These are phyloP conservation scores for Tylopilus sp. DNA, from an alignment of 1,284 basidiomycete species.

Conservation along the genomic window DNA sequence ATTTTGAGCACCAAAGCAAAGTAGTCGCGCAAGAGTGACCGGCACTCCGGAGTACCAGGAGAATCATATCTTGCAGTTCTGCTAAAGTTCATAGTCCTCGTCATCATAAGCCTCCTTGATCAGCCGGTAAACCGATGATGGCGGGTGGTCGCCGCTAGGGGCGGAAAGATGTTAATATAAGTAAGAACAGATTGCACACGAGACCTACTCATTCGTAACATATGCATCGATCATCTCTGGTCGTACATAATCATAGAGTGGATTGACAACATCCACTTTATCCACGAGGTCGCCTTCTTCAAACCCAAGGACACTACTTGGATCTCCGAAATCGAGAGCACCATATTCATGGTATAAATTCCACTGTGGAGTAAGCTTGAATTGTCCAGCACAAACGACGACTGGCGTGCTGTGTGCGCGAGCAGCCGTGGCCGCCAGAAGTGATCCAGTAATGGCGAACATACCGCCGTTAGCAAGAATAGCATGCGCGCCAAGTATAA, in stretches of 20 bases:
- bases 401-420: conserved; percentile 90
- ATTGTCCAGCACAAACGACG: conserved; percentile 92
- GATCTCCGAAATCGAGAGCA: conserved; percentile 85
- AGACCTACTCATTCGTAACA: conserved; percentile 91
- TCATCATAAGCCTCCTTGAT: conserved; percentile 93
- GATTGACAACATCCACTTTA: conserved; percentile 86
- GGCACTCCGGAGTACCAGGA: background rate
- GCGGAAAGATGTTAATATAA: conserved; percentile 6
- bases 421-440: conserved; percentile 87
- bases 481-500: conserved; percentile 89
- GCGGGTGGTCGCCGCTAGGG: conserved; percentile 84
- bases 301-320: conserved; percentile 78
- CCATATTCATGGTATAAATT: conserved; percentile 86
- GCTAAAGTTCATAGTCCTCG: conserved; percentile 76
- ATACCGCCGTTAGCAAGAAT: conserved; percentile 96
- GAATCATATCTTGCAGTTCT: background rate
- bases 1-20: conserved; percentile 59
- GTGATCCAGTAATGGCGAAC: conserved; percentile 83
- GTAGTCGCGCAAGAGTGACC: conserved; percentile 13
- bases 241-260: conserved; percentile 91
- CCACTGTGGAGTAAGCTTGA: conserved; percentile 94
- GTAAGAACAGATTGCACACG: conserved; percentile 6
- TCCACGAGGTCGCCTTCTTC: conserved; percentile 74
- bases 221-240: conserved; percentile 92
- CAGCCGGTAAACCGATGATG: conserved; percentile 85